Evolutionary conservation across 305 asterid species (phyloP), one percentile per base, ranked within the genome.

Genomic region (Fraxinus velutina): DNA sequence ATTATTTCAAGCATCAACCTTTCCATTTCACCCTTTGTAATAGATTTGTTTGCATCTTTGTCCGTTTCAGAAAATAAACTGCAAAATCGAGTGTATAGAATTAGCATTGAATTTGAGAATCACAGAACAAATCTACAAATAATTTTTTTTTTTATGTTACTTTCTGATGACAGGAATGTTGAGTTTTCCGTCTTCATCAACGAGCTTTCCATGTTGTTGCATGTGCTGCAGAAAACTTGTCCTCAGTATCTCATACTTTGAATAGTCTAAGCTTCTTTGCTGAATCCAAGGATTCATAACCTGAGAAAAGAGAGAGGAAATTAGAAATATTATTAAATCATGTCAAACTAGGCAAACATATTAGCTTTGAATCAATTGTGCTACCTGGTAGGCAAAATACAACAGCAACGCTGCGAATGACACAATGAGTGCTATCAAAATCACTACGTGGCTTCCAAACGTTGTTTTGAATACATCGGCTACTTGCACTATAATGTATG

Each of bases 241-340:
- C 70, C 89, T 79, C 78, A 89, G 83, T 5, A 71, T 57, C 78
- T 86, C 91, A 1, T 85, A 80, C 81, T 85, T 91, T 4, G 91
- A 79, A 77, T 92, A 92, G 77, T 86, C 86, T 42, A 90, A 81
- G 71, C 91, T 88, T 84, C 91, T 90, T 77, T 89, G 64, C 34
- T 89, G 93, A 75, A 92, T 86, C 96, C 89, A 87, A 33, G 92
- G 92, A 79, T 89, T 37, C 84, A 80, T 73, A 50, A 89, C 82
- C 96, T 92, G 89, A 74, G 82, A 78, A 55, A 5, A 3, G 17
- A 73, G 24, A 1, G 62, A 66, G 32, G 66, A 27, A 42, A 47
- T 21, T 7, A 4, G 0, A 3, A 0, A 3, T 57, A 1, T 30
- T 17, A 66, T 19, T 12, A 21, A 78, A 77, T 37, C 29, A 5